phyloP scores from a whole-genome alignment of 306 rosid genomes.

The Cicer chorassanicum region DNA sequence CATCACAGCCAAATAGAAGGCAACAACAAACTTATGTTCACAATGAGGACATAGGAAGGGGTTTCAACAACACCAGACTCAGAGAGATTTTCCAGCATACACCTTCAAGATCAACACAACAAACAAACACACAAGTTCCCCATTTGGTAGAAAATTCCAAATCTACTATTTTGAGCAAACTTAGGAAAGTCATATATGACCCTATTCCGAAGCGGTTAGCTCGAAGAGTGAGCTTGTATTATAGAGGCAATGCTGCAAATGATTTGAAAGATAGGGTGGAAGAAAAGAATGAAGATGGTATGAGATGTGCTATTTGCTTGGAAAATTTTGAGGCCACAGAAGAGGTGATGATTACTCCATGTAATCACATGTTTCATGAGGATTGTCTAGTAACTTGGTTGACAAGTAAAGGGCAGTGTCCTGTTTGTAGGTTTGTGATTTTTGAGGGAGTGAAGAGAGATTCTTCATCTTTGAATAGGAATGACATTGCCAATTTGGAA shows the following conservation, averaged over 20 bases:
- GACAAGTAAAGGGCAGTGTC: conserved; percentile 72
- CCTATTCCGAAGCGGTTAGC: conserved; percentile 51
- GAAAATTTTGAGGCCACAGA: conserved; percentile 72
- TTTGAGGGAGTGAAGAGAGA: conserved; percentile 44
- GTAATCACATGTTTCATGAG: conserved; percentile 89
- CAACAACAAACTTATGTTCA: conserved; percentile 36
- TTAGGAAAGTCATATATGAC: conserved; percentile 60
- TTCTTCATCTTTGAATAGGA: conserved; percentile 38
- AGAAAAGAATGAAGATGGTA: conserved; percentile 56
- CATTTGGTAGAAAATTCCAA: conserved; percentile 44
- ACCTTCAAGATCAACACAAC: conserved; percentile 44
- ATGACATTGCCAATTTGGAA: conserved; percentile 24
- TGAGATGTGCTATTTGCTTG: conserved; percentile 72
- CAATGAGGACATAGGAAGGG: conserved; percentile 38
- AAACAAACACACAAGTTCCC: conserved; percentile 42
- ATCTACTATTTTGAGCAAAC: conserved; percentile 58
- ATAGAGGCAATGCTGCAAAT: conserved; percentile 48
- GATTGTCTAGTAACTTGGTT: conserved; percentile 86
- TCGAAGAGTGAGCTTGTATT: conserved; percentile 54
- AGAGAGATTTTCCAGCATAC: conserved; percentile 39
- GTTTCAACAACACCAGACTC: conserved; percentile 33
- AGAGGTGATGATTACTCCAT: conserved; percentile 78
- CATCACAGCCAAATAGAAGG: conserved; percentile 35
- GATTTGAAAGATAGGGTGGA: conserved; percentile 37
- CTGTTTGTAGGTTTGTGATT: conserved; percentile 69